Evolutionary conservation across 1,284 basidiomycete species (phyloP).

Genomic region (Ceratobasidium sp.): DNA sequence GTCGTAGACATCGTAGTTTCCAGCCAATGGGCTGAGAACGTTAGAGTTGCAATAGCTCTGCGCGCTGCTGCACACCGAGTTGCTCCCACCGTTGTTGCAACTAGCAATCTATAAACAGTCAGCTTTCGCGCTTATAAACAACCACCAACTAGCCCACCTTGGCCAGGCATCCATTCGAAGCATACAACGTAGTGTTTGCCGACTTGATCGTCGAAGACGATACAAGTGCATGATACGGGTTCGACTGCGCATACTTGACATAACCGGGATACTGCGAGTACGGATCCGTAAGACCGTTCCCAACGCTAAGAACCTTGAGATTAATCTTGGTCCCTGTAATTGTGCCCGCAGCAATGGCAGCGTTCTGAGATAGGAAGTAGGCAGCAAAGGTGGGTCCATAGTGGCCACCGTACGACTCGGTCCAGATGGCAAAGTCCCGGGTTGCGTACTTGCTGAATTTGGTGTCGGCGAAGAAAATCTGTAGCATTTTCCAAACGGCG

Average conservation of each 20-base stretch:
- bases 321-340: conserved; percentile 64
- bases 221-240: conserved; percentile 67
- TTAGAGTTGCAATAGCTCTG: conserved; percentile 66
- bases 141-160: conserved; percentile 53
- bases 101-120: conserved; percentile 29
- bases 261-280: conserved; percentile 67
- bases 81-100: conserved; percentile 28
- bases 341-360: conserved; percentile 59
- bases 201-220: conserved; percentile 55
- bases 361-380: conserved; percentile 68
- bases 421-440: conserved; percentile 69
- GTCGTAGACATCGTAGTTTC: conserved; percentile 65
- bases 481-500: conserved; percentile 63
- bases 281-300: conserved; percentile 72
- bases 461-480: conserved; percentile 70
- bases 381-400: conserved; percentile 72
- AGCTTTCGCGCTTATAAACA: neutral
- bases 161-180: conserved; percentile 61
- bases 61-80: conserved; percentile 61
- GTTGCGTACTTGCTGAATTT: conserved; percentile 65
- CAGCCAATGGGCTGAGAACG: conserved; percentile 63
- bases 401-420: conserved; percentile 68
- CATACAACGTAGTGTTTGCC: conserved; percentile 61
- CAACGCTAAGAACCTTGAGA: conserved; percentile 69
- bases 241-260: conserved; percentile 63